Evolutionary conservation across 305 asterid genomes (phyloP), one percentile per base, ranked within the genome.

Genomic region (Ajuga reptans): DNA sequence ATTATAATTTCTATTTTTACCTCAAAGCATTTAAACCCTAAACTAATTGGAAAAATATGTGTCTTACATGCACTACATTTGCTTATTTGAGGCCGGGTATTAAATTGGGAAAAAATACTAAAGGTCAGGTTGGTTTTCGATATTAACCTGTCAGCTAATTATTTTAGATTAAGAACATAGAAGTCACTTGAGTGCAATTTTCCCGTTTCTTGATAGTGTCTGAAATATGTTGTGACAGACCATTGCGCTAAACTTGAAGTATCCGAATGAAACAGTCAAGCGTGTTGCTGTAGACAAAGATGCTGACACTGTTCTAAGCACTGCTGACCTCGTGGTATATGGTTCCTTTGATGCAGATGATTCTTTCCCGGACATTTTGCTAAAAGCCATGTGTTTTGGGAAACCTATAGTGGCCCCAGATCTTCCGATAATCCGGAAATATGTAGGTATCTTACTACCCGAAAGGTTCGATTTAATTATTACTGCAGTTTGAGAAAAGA

Each of bases 331-430:
- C 66, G 95, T 87, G 79, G 82, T 92, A 57, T 92, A 90, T 55
- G 89, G 97, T 52, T 87, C 98, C 37, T 88, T 92, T 66, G 83
- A 71, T 0, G 96, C 87, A 56, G 95, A 86, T 70, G 85, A 80
- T 66, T 72, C 88, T 45, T 90, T 92, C 80, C 97, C 96, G 0
- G 80, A 49, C 69, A 79, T 81, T 64, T 80, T 90, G 85, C 84
- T 78, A 56, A 90, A 82, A 80, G 87, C 98, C 51, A 88, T 90
- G 98, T 84, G 88, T 78, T 81, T 85, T 0, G 91, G 74, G 83
- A 90, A 90, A 77, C 92, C 95, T 51, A 72, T 87, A 50, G 67
- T 92, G 14, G 94, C 95, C 51, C 97, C 98, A 14, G 85, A 85
- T 68, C 78, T 90, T 65, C 80, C 88, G 10, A 67, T 79, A 77